Evolutionary conservation across 1,284 basidiomycete species (phyloP).

Genomic region (Ceratobasidium sp.): DNA sequence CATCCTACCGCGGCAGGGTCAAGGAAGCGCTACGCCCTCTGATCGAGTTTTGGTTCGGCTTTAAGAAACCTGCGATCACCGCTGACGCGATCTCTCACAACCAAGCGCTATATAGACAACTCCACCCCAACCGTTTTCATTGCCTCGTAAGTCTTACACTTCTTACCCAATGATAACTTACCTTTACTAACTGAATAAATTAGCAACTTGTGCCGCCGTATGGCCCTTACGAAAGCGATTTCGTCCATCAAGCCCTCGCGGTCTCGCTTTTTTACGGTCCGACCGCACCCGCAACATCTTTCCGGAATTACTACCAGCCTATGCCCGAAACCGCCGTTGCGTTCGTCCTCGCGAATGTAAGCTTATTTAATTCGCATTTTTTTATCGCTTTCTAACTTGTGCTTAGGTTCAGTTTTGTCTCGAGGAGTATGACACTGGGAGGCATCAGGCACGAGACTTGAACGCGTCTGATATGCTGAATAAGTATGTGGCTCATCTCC

Average conservation of each 20-base stretch:
- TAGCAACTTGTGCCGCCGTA: background rate
- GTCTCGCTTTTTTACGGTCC: constrained; percentile 8
- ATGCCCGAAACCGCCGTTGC: constrained; percentile 1
- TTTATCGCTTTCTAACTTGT: background rate
- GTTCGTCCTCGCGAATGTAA: constrained; percentile 1
- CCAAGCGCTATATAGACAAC: background rate
- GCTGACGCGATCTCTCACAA: background rate
- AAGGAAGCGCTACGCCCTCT: constrained; percentile 4
- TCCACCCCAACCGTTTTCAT: constrained; percentile 20
- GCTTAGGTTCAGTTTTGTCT: constrained; percentile 15
- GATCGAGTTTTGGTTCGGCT: background rate
- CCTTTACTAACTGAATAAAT: background rate
- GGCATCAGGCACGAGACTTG: background rate
- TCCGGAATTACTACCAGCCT: background rate
- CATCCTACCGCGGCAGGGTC: constrained; percentile 7
- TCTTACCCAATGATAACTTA: too few species aligned
- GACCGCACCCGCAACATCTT: background rate
- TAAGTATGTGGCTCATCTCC: constrained; percentile 26
- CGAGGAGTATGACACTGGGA: constrained; percentile 16
- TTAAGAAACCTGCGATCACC: background rate
- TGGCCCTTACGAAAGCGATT: constrained; percentile 3
- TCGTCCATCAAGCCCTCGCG: background rate
- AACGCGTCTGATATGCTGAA: constrained; percentile 16
- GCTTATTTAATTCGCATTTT: background rate
- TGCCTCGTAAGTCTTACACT: background rate